Percentiles rank a stretch among this genome's conserved stretches.
phyloP scores from a whole-genome alignment of 495 filamentous ascomycete genomes.

The Clavariopsis aquatica region DNA sequence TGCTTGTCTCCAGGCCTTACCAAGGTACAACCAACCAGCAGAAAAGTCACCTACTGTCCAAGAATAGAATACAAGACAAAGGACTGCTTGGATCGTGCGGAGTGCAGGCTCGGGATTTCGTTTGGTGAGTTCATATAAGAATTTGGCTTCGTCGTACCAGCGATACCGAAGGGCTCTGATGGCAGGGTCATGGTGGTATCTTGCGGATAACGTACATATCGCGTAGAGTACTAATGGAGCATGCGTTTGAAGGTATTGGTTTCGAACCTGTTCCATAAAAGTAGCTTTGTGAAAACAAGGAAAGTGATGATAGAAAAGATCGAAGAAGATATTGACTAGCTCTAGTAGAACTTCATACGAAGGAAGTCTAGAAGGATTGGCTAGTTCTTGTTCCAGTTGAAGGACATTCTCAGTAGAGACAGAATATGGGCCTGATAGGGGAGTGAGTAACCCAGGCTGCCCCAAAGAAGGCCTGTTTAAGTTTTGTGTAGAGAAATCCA shows the following conservation, averaged over 20 bases:
- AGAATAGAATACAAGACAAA: constrained; percentile 22
- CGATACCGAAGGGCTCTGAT: constrained; percentile 1
- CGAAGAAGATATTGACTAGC: constrained; percentile 28
- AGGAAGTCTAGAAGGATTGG: constrained; percentile 4
- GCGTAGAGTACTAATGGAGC: constrained; percentile 24
- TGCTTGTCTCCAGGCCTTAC: constrained; percentile 33
- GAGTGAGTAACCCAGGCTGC: constrained; percentile 6
- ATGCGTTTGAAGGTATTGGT: constrained; percentile 12
- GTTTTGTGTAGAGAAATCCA: not conserved
- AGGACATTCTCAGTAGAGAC: not conserved
- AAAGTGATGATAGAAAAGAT: constrained; percentile 9
- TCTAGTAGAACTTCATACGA: constrained; percentile 15
- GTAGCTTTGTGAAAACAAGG: constrained; percentile 29
- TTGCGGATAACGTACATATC: constrained; percentile 19
- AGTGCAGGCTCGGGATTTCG: constrained; percentile 17
- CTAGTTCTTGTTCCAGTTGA: constrained; percentile 3
- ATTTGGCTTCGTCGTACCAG: constrained; percentile 31
- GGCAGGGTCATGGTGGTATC: constrained; percentile 17
- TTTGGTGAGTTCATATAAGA: constrained; percentile 24
- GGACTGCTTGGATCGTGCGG: constrained; percentile 20
- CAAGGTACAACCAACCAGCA: constrained; percentile 20
- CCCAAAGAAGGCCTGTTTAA: not conserved
- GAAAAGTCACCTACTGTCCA: constrained; percentile 25
- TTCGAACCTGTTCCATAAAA: constrained; percentile 13
- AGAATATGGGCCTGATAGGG: not conserved